Evolutionary conservation across 257 asterid species (phyloP).

Genomic region (Solanum virginianum): DNA sequence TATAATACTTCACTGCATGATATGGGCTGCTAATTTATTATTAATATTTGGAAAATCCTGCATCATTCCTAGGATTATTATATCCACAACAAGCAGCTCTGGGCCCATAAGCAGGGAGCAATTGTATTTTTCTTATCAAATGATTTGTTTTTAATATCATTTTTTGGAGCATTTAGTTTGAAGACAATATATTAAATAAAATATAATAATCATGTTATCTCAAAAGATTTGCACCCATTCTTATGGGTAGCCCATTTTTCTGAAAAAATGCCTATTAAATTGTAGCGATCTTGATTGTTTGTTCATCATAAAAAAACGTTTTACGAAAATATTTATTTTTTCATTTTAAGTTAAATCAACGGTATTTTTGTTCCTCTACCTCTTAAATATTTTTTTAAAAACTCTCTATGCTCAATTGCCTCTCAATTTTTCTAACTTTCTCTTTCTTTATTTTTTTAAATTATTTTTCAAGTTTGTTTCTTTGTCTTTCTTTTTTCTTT

Average conservation of each 20-base stretch:
- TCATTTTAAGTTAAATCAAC: no score
- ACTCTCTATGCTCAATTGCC: no score
- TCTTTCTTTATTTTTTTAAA: no score
- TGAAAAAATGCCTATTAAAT: not conserved
- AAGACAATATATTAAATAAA: not conserved
- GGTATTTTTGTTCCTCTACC: no score
- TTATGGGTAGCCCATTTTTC: not conserved
- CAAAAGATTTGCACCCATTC: not conserved
- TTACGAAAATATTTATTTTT: no score
- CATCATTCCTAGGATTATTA: not conserved
- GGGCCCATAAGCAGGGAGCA: not conserved
- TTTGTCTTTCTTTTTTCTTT: no score
- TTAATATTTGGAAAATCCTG: not conserved
- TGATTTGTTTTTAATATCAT: not conserved
- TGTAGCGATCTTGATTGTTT: no score
- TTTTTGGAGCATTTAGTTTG: not conserved
- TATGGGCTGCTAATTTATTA: not conserved
- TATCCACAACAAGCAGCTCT: not conserved
- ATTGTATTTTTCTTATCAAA: not conserved
- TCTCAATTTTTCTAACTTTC: no score
- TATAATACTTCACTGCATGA: not conserved
- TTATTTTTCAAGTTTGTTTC: no score
- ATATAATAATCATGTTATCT: not conserved
- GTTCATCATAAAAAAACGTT: no score
- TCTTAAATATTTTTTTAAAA: no score